phyloP scores from a whole-genome alignment of 2,329 filamentous ascomycete species.

The Tolypocladium ophioglossoides region DNA sequence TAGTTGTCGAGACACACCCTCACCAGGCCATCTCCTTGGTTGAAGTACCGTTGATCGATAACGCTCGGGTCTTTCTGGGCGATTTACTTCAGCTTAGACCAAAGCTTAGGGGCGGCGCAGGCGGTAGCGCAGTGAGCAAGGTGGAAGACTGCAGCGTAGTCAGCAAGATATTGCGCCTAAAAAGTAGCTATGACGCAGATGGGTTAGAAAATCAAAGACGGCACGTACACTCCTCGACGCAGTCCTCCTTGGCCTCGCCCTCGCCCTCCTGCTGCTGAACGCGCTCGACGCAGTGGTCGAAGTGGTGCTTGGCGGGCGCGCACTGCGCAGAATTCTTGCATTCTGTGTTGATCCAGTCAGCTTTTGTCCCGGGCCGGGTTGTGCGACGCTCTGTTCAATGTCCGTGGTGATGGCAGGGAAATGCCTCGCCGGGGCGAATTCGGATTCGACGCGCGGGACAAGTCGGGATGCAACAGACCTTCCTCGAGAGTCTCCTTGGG shows the following conservation, averaged over 20 bases:
- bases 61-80: neutral
- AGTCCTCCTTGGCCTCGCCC: constrained; percentile 77
- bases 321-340: constrained; percentile 83
- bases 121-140: constrained; percentile 88
- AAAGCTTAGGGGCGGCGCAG: constrained; percentile 95
- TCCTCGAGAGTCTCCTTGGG: constrained; percentile 83
- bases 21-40: neutral
- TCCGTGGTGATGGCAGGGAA: constrained; percentile 8
- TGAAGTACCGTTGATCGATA: neutral
- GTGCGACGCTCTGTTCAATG: neutral
- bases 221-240: constrained; percentile 94
- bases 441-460: neutral
- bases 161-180: neutral
- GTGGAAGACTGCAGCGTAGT: constrained; percentile 72
- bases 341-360: constrained; percentile 44
- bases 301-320: constrained; percentile 89
- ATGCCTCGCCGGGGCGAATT: constrained; percentile 3
- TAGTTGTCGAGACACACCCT: neutral
- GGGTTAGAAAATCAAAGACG: constrained; percentile 4
- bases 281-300: constrained; percentile 93
- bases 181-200: neutral
- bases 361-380: constrained; percentile 1
- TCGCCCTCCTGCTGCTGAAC: constrained; percentile 57
- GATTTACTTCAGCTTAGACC: constrained; percentile 78
- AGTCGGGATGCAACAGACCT: constrained; percentile 51